Evolutionary conservation across 1,284 basidiomycete species (phyloP), one percentile per base, ranked within the genome.

Genomic region (Melampsora americana): DNA sequence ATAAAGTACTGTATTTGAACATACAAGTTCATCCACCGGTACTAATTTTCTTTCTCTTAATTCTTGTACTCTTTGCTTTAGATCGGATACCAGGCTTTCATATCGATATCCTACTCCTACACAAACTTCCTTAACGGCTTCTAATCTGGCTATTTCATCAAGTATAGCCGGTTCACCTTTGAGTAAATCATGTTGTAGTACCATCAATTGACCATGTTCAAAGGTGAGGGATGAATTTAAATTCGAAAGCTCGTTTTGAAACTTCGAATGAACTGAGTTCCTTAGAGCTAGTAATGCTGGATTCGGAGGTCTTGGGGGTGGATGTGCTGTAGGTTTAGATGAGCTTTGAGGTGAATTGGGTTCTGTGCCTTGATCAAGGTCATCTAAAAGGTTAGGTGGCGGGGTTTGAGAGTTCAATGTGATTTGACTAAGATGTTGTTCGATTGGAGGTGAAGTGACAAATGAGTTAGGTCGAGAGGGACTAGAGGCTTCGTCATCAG

Each of bases 61-160:
- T 79, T 90, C 90, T 18, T 86, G 83, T 39, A 95, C 84, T 79
- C 89, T 89, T 69, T 85, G 83, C 80, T 92, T 89, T 20, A 88
- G 90, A 69, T 87, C 85, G 1, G 84, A 81, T 0, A 96, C 88
- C 0, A 89, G 87, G 50, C 83, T 85, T 35, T 86, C 85, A 79
- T 93, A 85, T 77, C 91, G 87, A 39, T 85, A 86, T 46, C 89
- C 88, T 18, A 94, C 93, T 62, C 86, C 88, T 77, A 85, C 86
- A 84, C 96, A 99, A 11, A 99, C 94, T 80, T 92, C 92, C 77
- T 90, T 87, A n/a, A 99, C 96, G 28, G 94, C 95, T 83, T 92
- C 90, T 32, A 99, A 86, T n/a, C 96, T 87, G 5, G 89, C 91
- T 89, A 93, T 93, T 85, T 99, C 96, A 84, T 99, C 96, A 66